Percentiles rank a stretch among this genome's conserved stretches.
phyloP scores from a whole-genome alignment of 2,329 filamentous ascomycete species.

The Juglanconis oblonga region DNA sequence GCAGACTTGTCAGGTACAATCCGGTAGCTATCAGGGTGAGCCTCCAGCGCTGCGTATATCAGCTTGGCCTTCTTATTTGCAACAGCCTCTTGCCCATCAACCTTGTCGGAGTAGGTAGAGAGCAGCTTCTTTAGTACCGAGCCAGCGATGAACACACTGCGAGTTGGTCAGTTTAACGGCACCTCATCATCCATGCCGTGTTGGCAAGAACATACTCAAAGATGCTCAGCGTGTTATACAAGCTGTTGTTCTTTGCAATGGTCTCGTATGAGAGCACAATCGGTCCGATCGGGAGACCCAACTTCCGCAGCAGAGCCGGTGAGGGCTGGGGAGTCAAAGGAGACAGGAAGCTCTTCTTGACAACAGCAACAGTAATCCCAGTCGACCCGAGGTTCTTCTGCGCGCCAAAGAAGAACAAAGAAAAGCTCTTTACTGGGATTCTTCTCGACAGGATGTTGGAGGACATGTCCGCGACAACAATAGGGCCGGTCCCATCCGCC shows the following conservation, averaged over 20 bases:
- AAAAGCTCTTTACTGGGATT: slow-evolving; percentile 76
- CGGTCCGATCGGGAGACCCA: slow-evolving; percentile 75
- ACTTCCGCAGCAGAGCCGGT: slow-evolving; percentile 65
- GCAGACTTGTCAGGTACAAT: slow-evolving; percentile 72
- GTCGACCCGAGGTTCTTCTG: slow-evolving; percentile 92
- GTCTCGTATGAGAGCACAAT: slow-evolving; percentile 80
- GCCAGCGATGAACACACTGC: slow-evolving; percentile 82
- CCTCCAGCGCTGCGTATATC: slow-evolving; percentile 77
- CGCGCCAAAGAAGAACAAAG: slow-evolving; percentile 84
- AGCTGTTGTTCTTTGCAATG: slow-evolving; percentile 86
- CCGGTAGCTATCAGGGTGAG: slow-evolving; percentile 67
- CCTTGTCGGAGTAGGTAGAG: slow-evolving; percentile 61
- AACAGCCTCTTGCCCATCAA: slow-evolving; percentile 72
- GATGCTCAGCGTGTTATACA: slow-evolving; percentile 95
- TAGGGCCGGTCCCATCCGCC: slow-evolving; percentile 60
- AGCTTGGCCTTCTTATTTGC: slow-evolving; percentile 70
- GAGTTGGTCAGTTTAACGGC: not conserved
- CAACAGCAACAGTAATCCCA: slow-evolving; percentile 80
- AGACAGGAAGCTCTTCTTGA: slow-evolving; percentile 77
- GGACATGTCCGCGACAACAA: slow-evolving; percentile 89
- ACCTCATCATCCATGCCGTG: not conserved
- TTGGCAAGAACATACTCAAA: slow-evolving; percentile 61
- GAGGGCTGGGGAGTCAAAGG: slow-evolving; percentile 64
- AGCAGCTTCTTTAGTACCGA: slow-evolving; percentile 79
- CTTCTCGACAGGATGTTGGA: slow-evolving; percentile 86